Conservation (phyloP, 495 filamentous ascomycete genomes). For the Parmelia sp. region DNA sequence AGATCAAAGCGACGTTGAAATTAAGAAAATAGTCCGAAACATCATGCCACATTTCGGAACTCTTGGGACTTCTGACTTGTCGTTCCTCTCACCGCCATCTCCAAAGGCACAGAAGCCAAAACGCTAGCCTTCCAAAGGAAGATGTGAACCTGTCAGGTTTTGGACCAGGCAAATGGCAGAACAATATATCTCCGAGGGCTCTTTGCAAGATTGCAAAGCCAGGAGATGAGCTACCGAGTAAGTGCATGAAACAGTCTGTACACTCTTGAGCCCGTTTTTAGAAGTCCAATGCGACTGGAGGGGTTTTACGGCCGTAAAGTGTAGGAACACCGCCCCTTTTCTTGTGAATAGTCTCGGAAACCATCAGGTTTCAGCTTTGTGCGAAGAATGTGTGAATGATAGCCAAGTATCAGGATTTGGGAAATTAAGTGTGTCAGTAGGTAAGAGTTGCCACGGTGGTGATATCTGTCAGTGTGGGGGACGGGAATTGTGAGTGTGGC, state of each 20-base stretch:
- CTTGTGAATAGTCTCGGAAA: neutral
- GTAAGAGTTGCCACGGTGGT: neutral
- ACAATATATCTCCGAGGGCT: neutral
- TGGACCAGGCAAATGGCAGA: no score
- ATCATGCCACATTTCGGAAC: neutral
- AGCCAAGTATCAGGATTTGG: neutral
- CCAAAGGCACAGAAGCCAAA: no score
- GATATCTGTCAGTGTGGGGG: neutral
- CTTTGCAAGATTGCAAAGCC: neutral
- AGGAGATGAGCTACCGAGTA: neutral
- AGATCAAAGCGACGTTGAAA: neutral
- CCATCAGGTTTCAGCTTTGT: neutral
- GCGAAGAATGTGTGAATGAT: neutral
- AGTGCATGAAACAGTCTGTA: neutral
- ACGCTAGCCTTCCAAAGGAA: neutral
- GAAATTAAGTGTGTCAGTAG: neutral
- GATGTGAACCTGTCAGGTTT: neutral
- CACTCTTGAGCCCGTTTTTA: neutral
- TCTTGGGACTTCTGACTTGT: no score
- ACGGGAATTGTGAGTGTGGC: neutral
- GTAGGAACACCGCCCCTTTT: neutral
- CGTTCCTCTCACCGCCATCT: no score
- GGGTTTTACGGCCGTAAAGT: neutral
- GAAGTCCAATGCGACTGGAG: neutral
- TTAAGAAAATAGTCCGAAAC: neutral